phyloP scores from a whole-genome alignment of 306 rosid genomes.

The Gastrolobium bilobum region DNA sequence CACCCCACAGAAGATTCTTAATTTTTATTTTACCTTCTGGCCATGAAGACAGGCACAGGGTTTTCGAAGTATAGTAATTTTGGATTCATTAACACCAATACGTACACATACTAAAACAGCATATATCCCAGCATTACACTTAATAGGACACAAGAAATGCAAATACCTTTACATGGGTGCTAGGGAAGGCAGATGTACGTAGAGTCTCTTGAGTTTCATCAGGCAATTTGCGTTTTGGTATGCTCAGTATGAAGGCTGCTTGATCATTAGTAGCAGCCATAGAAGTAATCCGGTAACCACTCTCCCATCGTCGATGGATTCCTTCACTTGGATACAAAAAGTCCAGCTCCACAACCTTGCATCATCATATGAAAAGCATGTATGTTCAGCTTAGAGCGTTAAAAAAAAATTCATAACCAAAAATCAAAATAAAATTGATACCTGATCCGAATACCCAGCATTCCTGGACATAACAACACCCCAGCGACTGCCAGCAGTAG shows the following conservation, averaged over 20 bases:
- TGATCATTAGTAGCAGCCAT: constrained; percentile 96
- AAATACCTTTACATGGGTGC: constrained; percentile 92
- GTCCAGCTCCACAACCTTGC: constrained; percentile 94
- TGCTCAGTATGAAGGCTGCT: constrained; percentile 94
- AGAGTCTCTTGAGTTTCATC: constrained; percentile 95
- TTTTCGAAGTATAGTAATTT: background rate
- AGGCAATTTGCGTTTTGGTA: constrained; percentile 84
- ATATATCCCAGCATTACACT: background rate
- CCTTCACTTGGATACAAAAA: constrained; percentile 96
- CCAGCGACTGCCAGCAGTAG: constrained; percentile 97
- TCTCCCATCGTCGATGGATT: constrained; percentile 92
- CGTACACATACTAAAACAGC: constrained; percentile 23
- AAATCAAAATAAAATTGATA: constrained; percentile 39
- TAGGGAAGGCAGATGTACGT: constrained; percentile 95
- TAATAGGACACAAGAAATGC: constrained; percentile 34
- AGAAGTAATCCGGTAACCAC: constrained; percentile 84
- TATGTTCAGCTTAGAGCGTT: background rate
- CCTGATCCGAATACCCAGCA: constrained; percentile 97
- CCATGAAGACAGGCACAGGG: background rate
- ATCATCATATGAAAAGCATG: constrained; percentile 38
- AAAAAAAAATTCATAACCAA: background rate
- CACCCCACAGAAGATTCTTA: background rate
- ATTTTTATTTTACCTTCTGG: background rate
- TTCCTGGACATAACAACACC: constrained; percentile 97
- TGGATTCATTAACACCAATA: constrained; percentile 10